Evolutionary conservation across 805 yeast genomes (phyloP), one percentile per base, ranked within the genome.

Genomic region (Yarrowia hollandica): DNA sequence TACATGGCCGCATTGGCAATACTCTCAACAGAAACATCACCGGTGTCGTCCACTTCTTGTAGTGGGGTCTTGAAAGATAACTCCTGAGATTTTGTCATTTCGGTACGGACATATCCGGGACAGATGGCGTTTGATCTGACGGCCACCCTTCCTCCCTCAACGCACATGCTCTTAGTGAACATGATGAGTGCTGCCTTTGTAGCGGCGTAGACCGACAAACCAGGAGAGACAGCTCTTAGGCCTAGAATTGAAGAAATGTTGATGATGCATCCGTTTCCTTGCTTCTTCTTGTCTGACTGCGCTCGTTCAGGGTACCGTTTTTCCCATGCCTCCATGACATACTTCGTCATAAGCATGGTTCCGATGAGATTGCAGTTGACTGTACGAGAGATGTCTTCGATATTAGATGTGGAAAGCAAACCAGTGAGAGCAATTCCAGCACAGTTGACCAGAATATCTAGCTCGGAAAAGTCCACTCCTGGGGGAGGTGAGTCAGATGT

Each of bases 31-130:
- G 60, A 48, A 4, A 48, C 39, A 10, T 44, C 15, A 58, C 41
- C n/a, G 61, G 60, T 23, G 50, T 44, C 19, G 44, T 46, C 23
- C 21, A 28, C 35, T 63, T 60, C 14, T 61, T 38, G 22, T 16
- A 61, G 42, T 42, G 63, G 60, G n/a, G 52, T 33, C 15, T 60
- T 59, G 15, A 60, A 18, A 11, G 60, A 28, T 5, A 23, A 37
- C 2, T 28, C 52, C 12, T 61, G 63, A 6, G 33, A 10, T 14
- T 56, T 28, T 42, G 65, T 62, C 83, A 89, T 88, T 3, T 80
- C 86, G 0, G 96, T 88, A 25, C 80, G 85, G 5, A 71, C 72
- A 23, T 86, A 72, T 0, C 92, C 92, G 0, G 96, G 94, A 14
- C 83, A 69, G 0, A 90, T 69, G 1, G 85, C 75, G 68, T 87